Conservation (phyloP, 148 eudicot genomes). For the Camellia sinensis region DNA sequence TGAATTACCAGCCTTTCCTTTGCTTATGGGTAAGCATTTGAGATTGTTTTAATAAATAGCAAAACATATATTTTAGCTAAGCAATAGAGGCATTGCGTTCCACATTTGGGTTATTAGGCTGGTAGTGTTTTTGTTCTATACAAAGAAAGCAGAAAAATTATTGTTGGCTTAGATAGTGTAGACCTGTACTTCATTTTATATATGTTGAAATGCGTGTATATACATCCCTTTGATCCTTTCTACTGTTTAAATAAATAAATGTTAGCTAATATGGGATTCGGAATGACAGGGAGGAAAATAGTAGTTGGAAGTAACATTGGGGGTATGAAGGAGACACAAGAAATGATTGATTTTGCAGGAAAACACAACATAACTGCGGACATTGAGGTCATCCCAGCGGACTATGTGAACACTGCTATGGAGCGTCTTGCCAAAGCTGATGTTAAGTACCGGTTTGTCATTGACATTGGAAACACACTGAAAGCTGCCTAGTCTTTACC, state of each 20-base stretch:
- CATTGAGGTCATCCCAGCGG: constrained; percentile 33
- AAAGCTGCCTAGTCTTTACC: constrained; percentile 11
- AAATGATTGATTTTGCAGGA: constrained; percentile 41
- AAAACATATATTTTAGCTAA: no score
- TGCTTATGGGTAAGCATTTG: constrained; percentile 16
- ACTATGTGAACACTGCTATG: constrained; percentile 34
- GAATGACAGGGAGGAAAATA: constrained; percentile 17
- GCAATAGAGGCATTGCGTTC: no score
- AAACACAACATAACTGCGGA: constrained; percentile 34
- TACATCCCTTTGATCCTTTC: no score
- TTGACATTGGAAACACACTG: constrained; percentile 32
- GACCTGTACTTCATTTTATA: no score
- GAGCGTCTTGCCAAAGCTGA: constrained; percentile 41
- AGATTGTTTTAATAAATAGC: not conserved
- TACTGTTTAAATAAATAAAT: no score
- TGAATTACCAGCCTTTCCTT: constrained; percentile 13
- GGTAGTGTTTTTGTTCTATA: no score
- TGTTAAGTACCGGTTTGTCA: constrained; percentile 39
- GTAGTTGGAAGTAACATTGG: constrained; percentile 33
- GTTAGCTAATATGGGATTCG: not conserved
- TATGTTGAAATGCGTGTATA: no score
- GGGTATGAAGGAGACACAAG: constrained; percentile 41
- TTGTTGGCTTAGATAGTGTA: no score
- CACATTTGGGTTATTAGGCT: no score
- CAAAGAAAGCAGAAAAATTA: no score